Evolutionary conservation across 1,284 basidiomycete species (phyloP), one percentile per base, ranked within the genome.

Genomic region (Mycosarcoma maydis): DNA sequence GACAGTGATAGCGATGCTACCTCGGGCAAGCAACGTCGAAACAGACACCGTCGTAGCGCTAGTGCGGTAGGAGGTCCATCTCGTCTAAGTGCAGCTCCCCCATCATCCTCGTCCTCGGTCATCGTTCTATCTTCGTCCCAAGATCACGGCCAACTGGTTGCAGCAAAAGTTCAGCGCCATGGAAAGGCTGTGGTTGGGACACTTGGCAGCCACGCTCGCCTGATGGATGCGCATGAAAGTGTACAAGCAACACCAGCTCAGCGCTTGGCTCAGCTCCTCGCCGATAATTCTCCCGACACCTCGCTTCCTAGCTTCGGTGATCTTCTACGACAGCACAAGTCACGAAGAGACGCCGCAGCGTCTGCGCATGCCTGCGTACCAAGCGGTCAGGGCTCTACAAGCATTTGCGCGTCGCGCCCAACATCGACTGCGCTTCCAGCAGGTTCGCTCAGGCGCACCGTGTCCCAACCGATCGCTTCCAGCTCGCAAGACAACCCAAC

Each of bases 281-380:
- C 56, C 8, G 56, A 60, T 4, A 23, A 33, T 16, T 70, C 67
- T 1, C 67, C 67, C 2, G 67, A 70, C 17, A 55, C 48, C 3
- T 60, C 60, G 9, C 29, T 70, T 3, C 56, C 67, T 3, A 59
- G 56, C 49, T 64, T 70, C 32, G 53, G 59, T n/a, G 59, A 52
- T 4, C 27, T 69, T 11, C 34, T 69, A 3, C 34, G 22, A 3
- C 59, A 48, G 29, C 59, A 48, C 36, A 36, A 30, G 4, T 19
- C 38, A 19, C 29, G 41, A 13, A 29, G 26, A 16, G n/a, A 23
- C 17, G 39, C 26, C 11, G 34, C 24, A 6, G 27, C 20, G 6
- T 30, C 50, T 13, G 38, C 38, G 1, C 20, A 30, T 22, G 34
- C 19, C 16, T 24, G 42, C 9, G 6, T 8, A 16, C 24, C 16